phyloP scores from a whole-genome alignment of 2,329 filamentous ascomycete species.

The Aspergillus neotritici region DNA sequence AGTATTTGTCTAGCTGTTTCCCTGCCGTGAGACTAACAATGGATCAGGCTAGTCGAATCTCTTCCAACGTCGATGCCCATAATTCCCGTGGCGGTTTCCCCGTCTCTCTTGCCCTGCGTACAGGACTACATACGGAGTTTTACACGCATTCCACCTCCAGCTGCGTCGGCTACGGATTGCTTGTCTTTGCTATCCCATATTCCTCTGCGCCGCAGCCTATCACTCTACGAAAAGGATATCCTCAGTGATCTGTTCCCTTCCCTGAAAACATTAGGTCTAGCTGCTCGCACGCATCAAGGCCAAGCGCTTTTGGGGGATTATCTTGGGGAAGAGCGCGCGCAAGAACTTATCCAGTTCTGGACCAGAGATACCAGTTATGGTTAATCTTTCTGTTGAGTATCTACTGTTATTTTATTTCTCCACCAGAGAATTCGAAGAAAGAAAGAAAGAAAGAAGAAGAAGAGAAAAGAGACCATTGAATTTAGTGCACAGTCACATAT shows the following conservation, averaged over 20 bases:
- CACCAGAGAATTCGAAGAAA: too few relatives aligned
- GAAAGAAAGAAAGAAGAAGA: neutral
- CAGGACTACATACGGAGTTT: slow-evolving; percentile 33
- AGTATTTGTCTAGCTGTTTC: neutral
- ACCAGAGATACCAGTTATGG: slow-evolving; percentile 25
- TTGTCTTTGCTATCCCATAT: slow-evolving; percentile 18
- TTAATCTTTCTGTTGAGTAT: slow-evolving; percentile 4
- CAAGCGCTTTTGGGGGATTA: slow-evolving; percentile 25
- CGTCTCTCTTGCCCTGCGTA: slow-evolving; percentile 16
- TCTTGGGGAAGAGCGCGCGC: slow-evolving; percentile 26
- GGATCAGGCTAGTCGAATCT: slow-evolving; percentile 17
- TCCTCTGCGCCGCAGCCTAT: slow-evolving; percentile 17
- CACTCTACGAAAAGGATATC: slow-evolving; percentile 25
- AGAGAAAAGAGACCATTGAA: too few relatives aligned
- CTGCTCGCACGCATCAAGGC: slow-evolving; percentile 15
- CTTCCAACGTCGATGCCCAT: slow-evolving; percentile 19
- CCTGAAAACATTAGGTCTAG: slow-evolving; percentile 14
- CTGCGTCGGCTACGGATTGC: slow-evolving; percentile 8
- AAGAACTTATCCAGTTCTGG: slow-evolving; percentile 37
- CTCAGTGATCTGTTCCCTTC: slow-evolving; percentile 29
- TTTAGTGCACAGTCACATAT: too few relatives aligned
- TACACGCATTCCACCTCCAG: slow-evolving; percentile 16
- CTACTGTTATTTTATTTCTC: too few relatives aligned
- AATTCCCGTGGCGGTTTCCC: slow-evolving; percentile 29
- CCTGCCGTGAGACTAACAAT: neutral